A percentile compares a stretch with the other conserved stretches of the same genome.
Evolutionary conservation across 2,329 filamentous ascomycete genomes (phyloP).

Genomic region (Geosmithia flava): DNA sequence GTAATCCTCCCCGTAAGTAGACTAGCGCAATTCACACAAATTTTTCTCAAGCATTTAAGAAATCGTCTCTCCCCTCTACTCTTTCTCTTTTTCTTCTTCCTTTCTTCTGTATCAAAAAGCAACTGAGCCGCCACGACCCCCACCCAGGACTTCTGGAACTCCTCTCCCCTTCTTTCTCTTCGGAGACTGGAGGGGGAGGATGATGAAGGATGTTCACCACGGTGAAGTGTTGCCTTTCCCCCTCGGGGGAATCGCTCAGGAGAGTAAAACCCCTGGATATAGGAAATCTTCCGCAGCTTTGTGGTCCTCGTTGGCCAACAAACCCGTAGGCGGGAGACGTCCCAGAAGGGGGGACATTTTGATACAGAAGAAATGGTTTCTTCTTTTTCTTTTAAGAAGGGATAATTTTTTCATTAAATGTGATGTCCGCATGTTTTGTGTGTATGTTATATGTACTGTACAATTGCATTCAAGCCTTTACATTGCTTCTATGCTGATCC

Average conservation of each 20-base stretch:
- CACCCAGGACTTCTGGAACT: constrained; percentile 27
- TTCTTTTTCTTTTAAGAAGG: too few relatives aligned
- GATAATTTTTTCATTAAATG: neutral
- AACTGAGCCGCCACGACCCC: constrained; percentile 52
- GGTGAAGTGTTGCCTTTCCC: constrained; percentile 52
- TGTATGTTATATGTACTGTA: too few relatives aligned
- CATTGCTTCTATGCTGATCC: constrained; percentile 37
- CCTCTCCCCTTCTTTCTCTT: neutral
- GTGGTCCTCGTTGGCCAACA: constrained; percentile 2
- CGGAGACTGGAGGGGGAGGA: neutral
- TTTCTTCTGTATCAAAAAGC: constrained; percentile 50
- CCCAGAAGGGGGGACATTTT: constrained; percentile 48
- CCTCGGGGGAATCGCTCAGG: constrained; percentile 36
- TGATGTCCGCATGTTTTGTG: too few relatives aligned
- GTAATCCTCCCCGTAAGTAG: too few relatives aligned
- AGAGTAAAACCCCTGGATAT: constrained; percentile 48
- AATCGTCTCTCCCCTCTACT: constrained; percentile 4
- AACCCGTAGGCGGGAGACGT: constrained; percentile 37
- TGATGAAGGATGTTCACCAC: constrained; percentile 16
- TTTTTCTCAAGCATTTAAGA: too few relatives aligned
- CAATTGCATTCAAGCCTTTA: constrained; percentile 6
- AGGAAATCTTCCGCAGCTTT: constrained; percentile 45
- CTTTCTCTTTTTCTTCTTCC: constrained; percentile 16
- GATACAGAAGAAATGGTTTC: neutral
- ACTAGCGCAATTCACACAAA: too few relatives aligned